Conservation (phyloP, 1,284 basidiomycete genomes). For the Coniophora puteana region DNA sequence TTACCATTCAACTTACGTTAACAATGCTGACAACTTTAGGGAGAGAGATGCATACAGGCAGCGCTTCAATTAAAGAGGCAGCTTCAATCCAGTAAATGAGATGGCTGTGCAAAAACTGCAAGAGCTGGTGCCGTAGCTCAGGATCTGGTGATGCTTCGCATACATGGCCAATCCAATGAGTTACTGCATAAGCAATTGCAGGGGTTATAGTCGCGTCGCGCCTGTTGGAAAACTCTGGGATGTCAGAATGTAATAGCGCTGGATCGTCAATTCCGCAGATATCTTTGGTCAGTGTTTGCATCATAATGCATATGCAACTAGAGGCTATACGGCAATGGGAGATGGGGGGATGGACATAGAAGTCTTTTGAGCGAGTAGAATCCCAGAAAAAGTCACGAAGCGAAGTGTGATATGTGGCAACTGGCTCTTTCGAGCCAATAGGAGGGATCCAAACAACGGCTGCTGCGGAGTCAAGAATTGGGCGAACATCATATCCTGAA, state of each 20-base stretch:
- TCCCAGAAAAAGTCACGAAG: conserved; percentile 18
- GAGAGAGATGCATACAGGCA: too few species aligned
- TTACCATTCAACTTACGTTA: too few species aligned
- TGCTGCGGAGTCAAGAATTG: too few species aligned
- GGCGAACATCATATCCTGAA: too few species aligned
- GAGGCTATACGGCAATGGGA: conserved; percentile 16
- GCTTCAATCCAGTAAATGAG: conserved; percentile 21
- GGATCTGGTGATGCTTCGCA: conserved; percentile 13
- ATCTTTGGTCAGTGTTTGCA: conserved; percentile 16
- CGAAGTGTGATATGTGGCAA: conserved; percentile 21
- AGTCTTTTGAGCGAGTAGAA: conserved; percentile 13
- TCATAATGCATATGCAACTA: conserved; percentile 15
- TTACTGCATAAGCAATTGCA: conserved; percentile 19
- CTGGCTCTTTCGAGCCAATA: too few species aligned
- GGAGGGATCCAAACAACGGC: too few species aligned
- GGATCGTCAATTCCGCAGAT: conserved; percentile 20
- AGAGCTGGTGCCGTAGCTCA: conserved; percentile 3
- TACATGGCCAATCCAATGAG: conserved; percentile 20
- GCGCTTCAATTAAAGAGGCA: conserved; percentile 15
- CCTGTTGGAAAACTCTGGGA: conserved; percentile 17
- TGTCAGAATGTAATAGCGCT: conserved; percentile 14
- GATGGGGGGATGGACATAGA: conserved; percentile 9
- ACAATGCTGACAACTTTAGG: too few species aligned
- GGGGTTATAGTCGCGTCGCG: conserved; percentile 13
- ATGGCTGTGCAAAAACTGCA: conserved; percentile 9